Base-by-base conservation (phyloP, 78 protist genomes). In the Parvularia atlantis region DNA sequence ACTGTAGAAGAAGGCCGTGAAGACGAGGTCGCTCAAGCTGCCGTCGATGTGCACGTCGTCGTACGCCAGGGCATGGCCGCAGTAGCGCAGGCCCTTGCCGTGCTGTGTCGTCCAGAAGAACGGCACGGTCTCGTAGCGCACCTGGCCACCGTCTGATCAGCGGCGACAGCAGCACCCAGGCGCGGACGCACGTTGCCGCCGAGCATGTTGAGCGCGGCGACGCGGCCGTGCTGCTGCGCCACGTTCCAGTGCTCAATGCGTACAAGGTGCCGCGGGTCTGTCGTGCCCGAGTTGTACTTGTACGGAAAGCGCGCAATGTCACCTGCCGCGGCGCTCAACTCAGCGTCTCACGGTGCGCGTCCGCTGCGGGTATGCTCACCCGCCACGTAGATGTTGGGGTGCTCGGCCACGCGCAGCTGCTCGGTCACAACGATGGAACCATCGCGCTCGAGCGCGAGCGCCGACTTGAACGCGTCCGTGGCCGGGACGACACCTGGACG, bases 21-120 rank as follows among this genome's bases (percentile, higher is more conserved):
- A n/a, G n/a, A n/a, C n/a, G n/a, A n/a, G n/a, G n/a, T n/a, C n/a
- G n/a, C n/a, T n/a, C n/a, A n/a, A n/a, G n/a, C n/a, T n/a, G n/a
- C n/a, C n/a, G n/a, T n/a, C n/a, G n/a, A n/a, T n/a, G n/a, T n/a
- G n/a, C n/a, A n/a, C n/a, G n/a, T n/a, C n/a, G n/a, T n/a, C n/a
- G n/a, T n/a, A n/a, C n/a, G n/a, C n/a, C n/a, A n/a, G n/a, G n/a
- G n/a, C n/a, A n/a, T n/a, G n/a, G n/a, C n/a, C n/a, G n/a, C n/a
- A n/a, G n/a, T n/a, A n/a, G n/a, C n/a, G n/a, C n/a, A n/a, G n/a
- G n/a, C n/a, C n/a, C n/a, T n/a, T n/a, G n/a, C n/a, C n/a, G n/a
- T n/a, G n/a, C n/a, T n/a, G n/a, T n/a, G n/a, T n/a, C n/a, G 68
- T 60, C 78, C 78, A 73, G 78, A 73, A 73, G 69, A 46, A 73